Evolutionary conservation across 2,329 filamentous ascomycete species (phyloP).

Genomic region (Monilinia polystroma): DNA sequence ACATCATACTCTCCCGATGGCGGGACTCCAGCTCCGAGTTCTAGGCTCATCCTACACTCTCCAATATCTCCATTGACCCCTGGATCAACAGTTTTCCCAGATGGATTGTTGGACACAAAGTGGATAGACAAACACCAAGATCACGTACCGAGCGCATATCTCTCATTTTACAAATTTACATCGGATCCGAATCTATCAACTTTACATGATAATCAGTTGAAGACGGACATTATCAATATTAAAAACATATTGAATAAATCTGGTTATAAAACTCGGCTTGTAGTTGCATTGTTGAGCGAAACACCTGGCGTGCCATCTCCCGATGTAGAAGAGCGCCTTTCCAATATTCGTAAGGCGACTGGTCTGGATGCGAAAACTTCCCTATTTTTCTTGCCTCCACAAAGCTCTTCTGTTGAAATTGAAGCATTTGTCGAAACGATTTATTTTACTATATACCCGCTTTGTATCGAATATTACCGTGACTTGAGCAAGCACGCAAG

Average conservation of each 20-base stretch:
- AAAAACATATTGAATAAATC: slow-evolving; percentile 66
- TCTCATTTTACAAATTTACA: slow-evolving; percentile 78
- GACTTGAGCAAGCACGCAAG: slow-evolving; percentile 90
- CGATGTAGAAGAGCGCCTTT: slow-evolving; percentile 72
- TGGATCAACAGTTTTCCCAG: slow-evolving; percentile 78
- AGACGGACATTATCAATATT: slow-evolving; percentile 78
- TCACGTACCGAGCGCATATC: slow-evolving; percentile 73
- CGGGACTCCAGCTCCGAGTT: slow-evolving; percentile 43
- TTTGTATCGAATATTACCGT: slow-evolving; percentile 85
- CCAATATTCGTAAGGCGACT: slow-evolving; percentile 75
- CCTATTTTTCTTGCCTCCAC: slow-evolving; percentile 77
- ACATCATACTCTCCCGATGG: slow-evolving; percentile 43
- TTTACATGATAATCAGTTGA: slow-evolving; percentile 82
- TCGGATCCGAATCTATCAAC: slow-evolving; percentile 71
- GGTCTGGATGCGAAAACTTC: slow-evolving; percentile 77
- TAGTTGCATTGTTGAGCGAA: slow-evolving; percentile 75
- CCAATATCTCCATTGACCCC: slow-evolving; percentile 88
- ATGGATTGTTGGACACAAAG: slow-evolving; percentile 76
- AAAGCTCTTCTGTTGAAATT: slow-evolving; percentile 68
- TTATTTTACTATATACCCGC: slow-evolving; percentile 68
- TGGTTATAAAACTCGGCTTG: slow-evolving; percentile 74
- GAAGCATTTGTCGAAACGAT: slow-evolving; percentile 72
- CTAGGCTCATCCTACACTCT: slow-evolving; percentile 71
- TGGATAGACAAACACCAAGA: slow-evolving; percentile 92
- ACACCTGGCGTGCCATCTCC: slow-evolving; percentile 55